phyloP scores from a whole-genome alignment of 2,329 filamentous ascomycete genomes.

The Arthrobotrys musiformis region DNA sequence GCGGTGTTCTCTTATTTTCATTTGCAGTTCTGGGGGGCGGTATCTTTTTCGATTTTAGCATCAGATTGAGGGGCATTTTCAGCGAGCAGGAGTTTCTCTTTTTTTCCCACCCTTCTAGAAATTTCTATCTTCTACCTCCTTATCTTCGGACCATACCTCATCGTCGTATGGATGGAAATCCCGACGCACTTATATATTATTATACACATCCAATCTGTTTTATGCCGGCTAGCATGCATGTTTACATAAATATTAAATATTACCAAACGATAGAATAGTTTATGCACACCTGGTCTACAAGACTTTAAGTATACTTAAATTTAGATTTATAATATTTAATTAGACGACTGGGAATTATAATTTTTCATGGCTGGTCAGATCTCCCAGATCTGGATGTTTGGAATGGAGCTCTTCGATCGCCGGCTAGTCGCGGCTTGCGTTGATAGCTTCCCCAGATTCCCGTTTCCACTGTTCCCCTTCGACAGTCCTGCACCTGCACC shows the following conservation, averaged over 20 bases:
- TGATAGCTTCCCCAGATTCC: slow-evolving; percentile 49
- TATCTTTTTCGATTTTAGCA: slow-evolving; percentile 13
- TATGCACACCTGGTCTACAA: too few species aligned
- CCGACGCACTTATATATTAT: slow-evolving; percentile 12
- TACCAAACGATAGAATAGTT: neutral
- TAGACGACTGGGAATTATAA: too few species aligned
- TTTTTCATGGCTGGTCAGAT: too few species aligned
- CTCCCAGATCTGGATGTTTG: neutral
- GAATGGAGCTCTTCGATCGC: slow-evolving; percentile 10
- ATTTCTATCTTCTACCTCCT: neutral
- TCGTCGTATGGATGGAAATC: slow-evolving; percentile 2
- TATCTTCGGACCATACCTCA: neutral
- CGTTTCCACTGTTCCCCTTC: slow-evolving; percentile 24
- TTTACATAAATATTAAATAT: neutral
- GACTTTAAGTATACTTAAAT: too few species aligned
- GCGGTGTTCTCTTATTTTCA: slow-evolving; percentile 7
- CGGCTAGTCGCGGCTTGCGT: slow-evolving; percentile 53
- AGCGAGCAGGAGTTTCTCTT: slow-evolving; percentile 52
- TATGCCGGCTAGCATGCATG: neutral
- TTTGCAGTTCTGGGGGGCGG: slow-evolving; percentile 26
- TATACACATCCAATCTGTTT: neutral
- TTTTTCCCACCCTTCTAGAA: neutral
- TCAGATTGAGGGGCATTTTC: slow-evolving; percentile 21
- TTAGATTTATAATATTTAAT: too few species aligned
- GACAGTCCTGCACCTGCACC: slow-evolving; percentile 22